Conservation (phyloP, 2,329 filamentous ascomycete genomes). For the Fusarium compactum region DNA sequence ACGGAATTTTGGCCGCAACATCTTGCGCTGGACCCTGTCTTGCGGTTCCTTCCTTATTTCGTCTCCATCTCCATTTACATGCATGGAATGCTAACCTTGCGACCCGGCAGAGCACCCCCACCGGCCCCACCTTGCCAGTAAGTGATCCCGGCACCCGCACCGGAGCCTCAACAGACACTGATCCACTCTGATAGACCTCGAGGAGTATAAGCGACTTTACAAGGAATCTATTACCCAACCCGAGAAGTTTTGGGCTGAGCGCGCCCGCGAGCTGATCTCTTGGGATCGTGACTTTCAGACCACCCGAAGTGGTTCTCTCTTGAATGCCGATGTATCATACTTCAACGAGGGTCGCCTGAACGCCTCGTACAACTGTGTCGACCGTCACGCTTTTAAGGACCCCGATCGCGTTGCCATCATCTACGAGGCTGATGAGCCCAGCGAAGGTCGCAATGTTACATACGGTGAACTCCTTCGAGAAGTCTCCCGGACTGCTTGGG, state of each 20-base stretch:
- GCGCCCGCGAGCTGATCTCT: conserved; percentile 88
- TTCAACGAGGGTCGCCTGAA: conserved; percentile 95
- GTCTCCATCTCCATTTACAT: conserved; percentile 28
- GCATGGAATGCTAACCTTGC: conserved; percentile 51
- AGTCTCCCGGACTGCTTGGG: conserved; percentile 88
- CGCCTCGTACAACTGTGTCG: conserved; percentile 96
- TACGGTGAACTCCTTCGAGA: conserved; percentile 94
- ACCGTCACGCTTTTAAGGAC: conserved; percentile 95
- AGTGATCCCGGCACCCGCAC: conserved; percentile 51
- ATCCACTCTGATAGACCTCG: conserved; percentile 61
- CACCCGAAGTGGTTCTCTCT: conserved; percentile 80
- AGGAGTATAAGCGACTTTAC: conserved; percentile 76
- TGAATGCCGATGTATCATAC: conserved; percentile 89
- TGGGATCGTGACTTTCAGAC: conserved; percentile 96
- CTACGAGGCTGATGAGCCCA: conserved; percentile 95
- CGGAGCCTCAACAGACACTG: conserved; percentile 46
- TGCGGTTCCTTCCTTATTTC: conserved; percentile 24
- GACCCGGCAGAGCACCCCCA: conserved; percentile 71
- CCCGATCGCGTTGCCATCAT: conserved; percentile 96
- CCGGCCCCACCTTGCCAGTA: conserved; percentile 75
- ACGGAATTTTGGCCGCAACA: conserved; percentile 15
- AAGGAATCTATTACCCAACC: conserved; percentile 91
- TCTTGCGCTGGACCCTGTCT: conserved; percentile 9
- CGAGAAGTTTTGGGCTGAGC: conserved; percentile 87
- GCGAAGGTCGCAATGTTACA: conserved; percentile 87